phyloP scores from a whole-genome alignment of 192 early-diverging fungal species.

The Coemansia sp. region DNA sequence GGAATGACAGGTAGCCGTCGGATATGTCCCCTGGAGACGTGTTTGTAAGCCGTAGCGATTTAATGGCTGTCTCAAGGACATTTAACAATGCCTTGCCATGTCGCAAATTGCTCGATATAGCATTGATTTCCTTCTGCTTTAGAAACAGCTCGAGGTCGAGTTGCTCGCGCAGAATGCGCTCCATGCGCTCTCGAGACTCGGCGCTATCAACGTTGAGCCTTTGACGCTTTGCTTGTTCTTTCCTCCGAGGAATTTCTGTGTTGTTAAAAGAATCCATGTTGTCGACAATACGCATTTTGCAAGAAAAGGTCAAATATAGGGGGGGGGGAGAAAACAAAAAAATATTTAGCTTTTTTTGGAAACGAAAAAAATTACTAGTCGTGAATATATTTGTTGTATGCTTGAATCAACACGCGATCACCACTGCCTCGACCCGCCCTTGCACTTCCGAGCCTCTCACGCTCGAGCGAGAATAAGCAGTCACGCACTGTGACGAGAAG shows the following conservation, averaged over 20 bases:
- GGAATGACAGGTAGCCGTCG: constrained; percentile 30
- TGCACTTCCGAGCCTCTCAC: constrained; percentile 57
- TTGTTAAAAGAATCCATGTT: not conserved
- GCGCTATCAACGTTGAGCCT: constrained; percentile 16
- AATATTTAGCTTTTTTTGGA: not conserved
- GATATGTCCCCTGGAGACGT: constrained; percentile 12
- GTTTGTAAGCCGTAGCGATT: constrained; percentile 47
- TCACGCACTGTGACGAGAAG: constrained; percentile 70
- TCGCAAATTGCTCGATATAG: constrained; percentile 64
- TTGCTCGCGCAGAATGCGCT: constrained; percentile 68
- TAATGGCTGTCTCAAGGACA: constrained; percentile 59
- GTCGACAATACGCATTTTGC: not conserved
- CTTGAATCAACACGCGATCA: constrained; percentile 46
- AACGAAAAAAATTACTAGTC: not conserved
- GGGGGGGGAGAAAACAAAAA: not conserved
- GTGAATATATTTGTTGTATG: constrained; percentile 25
- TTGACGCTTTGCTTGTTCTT: constrained; percentile 1
- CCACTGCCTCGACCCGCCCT: constrained; percentile 48
- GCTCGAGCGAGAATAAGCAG: constrained; percentile 74
- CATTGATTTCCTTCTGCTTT: constrained; percentile 66
- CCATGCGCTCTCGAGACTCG: constrained; percentile 46
- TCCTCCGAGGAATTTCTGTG: not conserved
- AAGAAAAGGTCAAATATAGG: not conserved
- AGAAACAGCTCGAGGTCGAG: constrained; percentile 78
- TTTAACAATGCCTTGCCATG: constrained; percentile 62